phyloP scores from a whole-genome alignment of 495 filamentous ascomycete species.

The Podospora appendiculata region DNA sequence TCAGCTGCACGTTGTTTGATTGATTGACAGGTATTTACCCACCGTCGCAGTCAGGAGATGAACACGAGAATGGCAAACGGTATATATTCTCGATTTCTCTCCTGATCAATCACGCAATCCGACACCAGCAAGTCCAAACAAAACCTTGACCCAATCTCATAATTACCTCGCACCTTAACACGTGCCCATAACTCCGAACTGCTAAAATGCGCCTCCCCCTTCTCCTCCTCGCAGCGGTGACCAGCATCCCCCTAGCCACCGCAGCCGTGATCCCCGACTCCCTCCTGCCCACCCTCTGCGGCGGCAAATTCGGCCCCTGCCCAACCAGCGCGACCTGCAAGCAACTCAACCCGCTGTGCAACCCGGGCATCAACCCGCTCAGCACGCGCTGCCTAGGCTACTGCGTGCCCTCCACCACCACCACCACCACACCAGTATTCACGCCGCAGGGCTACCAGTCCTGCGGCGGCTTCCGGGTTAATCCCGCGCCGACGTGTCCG shows the following conservation, averaged over 20 bases:
- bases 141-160: background rate
- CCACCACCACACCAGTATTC: background rate
- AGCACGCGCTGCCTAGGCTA: conserved; percentile 7
- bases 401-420: background rate
- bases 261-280: background rate
- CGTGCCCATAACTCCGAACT: background rate
- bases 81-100: background rate
- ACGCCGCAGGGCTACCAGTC: conserved; percentile 11
- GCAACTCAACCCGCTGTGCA: conserved; percentile 9
- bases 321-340: conserved; percentile 6
- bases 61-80: background rate
- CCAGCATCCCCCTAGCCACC: background rate
- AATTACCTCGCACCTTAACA: background rate
- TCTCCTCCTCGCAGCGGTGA: conserved; percentile 1
- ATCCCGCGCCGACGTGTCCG: conserved; percentile 6
- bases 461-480: conserved; percentile 19
- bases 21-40: background rate
- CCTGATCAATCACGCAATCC: background rate
- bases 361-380: conserved; percentile 14
- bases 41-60: background rate
- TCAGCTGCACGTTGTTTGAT: no score
- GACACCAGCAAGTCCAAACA: background rate
- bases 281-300: conserved; percentile 6
- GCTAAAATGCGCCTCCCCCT: conserved; percentile 1
- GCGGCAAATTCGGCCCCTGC: conserved; percentile 18